Conservation (phyloP, 495 filamentous ascomycete species). For the Aspergillus coremiiformis region DNA sequence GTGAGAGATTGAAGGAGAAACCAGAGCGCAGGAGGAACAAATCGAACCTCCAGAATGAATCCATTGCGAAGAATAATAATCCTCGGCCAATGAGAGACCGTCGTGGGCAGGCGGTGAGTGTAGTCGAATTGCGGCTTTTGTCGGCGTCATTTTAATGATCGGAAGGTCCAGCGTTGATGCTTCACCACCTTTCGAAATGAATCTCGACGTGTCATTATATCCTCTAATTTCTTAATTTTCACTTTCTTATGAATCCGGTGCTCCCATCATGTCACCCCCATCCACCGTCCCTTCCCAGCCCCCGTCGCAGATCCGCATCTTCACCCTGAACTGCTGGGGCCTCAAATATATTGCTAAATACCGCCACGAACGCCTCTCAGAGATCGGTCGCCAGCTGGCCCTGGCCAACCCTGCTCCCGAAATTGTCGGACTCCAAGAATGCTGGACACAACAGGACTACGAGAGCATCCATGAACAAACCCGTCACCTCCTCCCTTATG, state of each 20-base stretch:
- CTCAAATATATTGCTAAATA: slow-evolving; percentile 79
- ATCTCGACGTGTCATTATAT: no score
- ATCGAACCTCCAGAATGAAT: not conserved
- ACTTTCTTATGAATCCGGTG: not conserved
- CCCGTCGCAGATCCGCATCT: slow-evolving; percentile 53
- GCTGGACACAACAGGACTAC: slow-evolving; percentile 91
- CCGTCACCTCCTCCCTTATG: slow-evolving; percentile 73
- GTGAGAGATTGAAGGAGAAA: not conserved
- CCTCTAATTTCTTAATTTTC: not conserved
- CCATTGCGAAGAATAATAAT: slow-evolving; percentile 1
- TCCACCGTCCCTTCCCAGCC: slow-evolving; percentile 8
- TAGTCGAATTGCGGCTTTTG: not conserved
- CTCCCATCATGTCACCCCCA: slow-evolving; percentile 15
- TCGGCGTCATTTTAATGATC: not conserved
- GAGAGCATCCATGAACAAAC: slow-evolving; percentile 69
- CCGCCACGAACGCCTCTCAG: slow-evolving; percentile 68
- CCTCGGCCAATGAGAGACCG: not conserved
- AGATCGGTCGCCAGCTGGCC: slow-evolving; percentile 75
- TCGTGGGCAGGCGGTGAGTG: not conserved
- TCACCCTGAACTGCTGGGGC: slow-evolving; percentile 95
- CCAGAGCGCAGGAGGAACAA: not conserved
- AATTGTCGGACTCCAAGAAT: slow-evolving; percentile 92
- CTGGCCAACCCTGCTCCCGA: slow-evolving; percentile 60
- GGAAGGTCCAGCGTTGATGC: no score
- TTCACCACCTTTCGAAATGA: no score